These are phyloP conservation scores for Pulveroboletus sp. DNA, from an alignment of 768 basidiomycete species.

Conservation along the genomic window DNA sequence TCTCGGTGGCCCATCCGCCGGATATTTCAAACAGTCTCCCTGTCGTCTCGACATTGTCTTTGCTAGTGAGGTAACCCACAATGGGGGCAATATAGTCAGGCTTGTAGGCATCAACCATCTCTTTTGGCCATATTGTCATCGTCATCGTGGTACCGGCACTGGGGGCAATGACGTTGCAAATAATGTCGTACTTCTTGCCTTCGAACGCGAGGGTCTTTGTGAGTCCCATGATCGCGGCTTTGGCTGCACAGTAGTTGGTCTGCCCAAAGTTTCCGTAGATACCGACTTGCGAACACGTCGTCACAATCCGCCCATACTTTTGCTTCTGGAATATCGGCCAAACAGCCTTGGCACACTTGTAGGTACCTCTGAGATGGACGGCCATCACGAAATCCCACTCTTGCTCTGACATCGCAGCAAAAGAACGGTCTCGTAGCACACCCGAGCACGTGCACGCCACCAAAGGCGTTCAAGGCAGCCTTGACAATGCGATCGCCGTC, in stretches of 20 bases:
- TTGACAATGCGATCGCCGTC: slow-evolving; percentile 90
- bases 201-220: slow-evolving; percentile 90
- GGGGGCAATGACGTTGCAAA: slow-evolving; percentile 84
- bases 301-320: slow-evolving; percentile 92
- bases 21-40: slow-evolving; percentile 80
- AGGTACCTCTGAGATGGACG: slow-evolving; percentile 88
- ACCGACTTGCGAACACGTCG: slow-evolving; percentile 89
- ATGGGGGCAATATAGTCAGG: slow-evolving; percentile 91
- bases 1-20: slow-evolving; percentile 90
- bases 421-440: slow-evolving; percentile 89
- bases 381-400: slow-evolving; percentile 94
- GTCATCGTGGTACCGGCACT: slow-evolving; percentile 92
- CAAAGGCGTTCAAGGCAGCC: slow-evolving; percentile 80
- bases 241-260: slow-evolving; percentile 92
- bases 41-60: slow-evolving; percentile 69
- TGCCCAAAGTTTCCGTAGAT: slow-evolving; percentile 96
- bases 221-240: slow-evolving; percentile 85
- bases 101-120: slow-evolving; percentile 89
- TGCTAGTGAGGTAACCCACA: slow-evolving; percentile 84
- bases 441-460: slow-evolving; percentile 83
- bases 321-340: slow-evolving; percentile 98
- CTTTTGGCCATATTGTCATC: slow-evolving; percentile 76
- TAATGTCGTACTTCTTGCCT: slow-evolving; percentile 85
- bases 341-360: slow-evolving; percentile 90
- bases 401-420: slow-evolving; percentile 79